Evolutionary conservation across 2,329 filamentous ascomycete species (phyloP).

Genomic region (Fusarium sp.): DNA sequence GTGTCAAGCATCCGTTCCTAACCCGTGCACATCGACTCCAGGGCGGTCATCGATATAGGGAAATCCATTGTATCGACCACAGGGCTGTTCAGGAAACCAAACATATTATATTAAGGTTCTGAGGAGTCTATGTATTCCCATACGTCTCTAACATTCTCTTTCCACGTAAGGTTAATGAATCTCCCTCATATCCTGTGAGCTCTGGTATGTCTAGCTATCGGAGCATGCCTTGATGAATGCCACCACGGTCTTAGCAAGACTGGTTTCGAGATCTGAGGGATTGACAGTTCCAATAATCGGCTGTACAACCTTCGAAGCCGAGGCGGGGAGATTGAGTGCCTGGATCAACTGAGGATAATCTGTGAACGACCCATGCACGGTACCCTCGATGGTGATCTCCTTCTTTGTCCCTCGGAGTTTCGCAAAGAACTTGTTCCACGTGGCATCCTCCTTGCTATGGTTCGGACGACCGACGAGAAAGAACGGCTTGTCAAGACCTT

Average conservation of each 20-base stretch:
- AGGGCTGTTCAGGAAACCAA: no score
- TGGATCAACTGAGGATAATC: conserved; percentile 48
- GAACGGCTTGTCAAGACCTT: conserved; percentile 48
- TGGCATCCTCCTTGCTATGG: conserved; percentile 47
- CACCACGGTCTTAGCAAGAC: conserved; percentile 37
- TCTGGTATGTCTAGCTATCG: no score
- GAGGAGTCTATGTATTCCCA: no score
- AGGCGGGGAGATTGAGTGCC: conserved; percentile 37
- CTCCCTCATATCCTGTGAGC: no score
- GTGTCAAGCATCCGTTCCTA: no score
- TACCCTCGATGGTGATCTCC: conserved; percentile 42
- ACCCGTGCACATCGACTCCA: no score
- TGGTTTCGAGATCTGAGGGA: conserved; percentile 24
- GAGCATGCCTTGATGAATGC: conserved; percentile 31
- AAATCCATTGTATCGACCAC: no score
- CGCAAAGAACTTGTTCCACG: conserved; percentile 50
- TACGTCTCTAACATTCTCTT: no score
- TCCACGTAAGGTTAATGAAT: no score
- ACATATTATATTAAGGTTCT: no score
- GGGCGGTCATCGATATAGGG: no score
- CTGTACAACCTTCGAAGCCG: not conserved
- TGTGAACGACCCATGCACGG: conserved; percentile 50
- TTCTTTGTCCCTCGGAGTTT: conserved; percentile 43
- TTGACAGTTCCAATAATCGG: conserved; percentile 28
- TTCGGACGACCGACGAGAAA: conserved; percentile 47